These are phyloP conservation scores for Seminavis robusta DNA, from an alignment of 108 stramenopile species.

Conservation along the genomic window DNA sequence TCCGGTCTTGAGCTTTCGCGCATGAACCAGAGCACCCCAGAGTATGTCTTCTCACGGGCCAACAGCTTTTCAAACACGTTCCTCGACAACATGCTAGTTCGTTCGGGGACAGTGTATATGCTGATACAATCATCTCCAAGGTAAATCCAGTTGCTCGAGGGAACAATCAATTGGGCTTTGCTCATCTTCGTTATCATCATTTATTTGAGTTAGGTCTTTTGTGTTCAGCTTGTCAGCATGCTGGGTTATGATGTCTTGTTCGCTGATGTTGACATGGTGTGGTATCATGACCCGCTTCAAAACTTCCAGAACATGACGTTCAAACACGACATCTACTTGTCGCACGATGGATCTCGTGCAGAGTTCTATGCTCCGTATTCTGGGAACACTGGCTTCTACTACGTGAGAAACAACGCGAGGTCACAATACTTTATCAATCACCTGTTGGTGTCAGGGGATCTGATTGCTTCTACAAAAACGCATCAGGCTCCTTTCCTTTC, in stretches of 20 bases:
- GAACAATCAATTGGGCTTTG: too few species aligned
- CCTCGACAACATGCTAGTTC: constrained; percentile 44
- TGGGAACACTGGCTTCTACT: too few species aligned
- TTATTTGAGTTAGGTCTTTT: constrained; percentile 68
- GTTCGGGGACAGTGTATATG: constrained; percentile 66
- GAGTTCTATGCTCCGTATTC: too few species aligned
- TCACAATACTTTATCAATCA: constrained; percentile 51
- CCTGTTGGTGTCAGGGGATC: constrained; percentile 53
- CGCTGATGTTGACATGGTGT: constrained; percentile 78
- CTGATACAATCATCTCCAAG: constrained; percentile 77
- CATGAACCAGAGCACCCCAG: too few species aligned
- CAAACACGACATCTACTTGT: too few species aligned
- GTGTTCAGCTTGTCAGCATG: constrained; percentile 62
- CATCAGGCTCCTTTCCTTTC: constrained; percentile 69
- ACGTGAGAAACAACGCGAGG: constrained; percentile 44
- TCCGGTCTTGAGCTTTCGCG: not conserved
- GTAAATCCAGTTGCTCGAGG: too few species aligned
- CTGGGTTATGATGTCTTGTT: constrained; percentile 81
- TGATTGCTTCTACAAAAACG: constrained; percentile 45
- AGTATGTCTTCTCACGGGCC: too few species aligned
- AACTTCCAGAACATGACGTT: constrained; percentile 44
- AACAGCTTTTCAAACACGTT: too few species aligned
- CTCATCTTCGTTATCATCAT: too few species aligned
- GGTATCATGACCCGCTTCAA: constrained; percentile 62
- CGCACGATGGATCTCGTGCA: not conserved